Conservation (phyloP, 805 yeast species). For the Wickerhamomyces canadensis region DNA sequence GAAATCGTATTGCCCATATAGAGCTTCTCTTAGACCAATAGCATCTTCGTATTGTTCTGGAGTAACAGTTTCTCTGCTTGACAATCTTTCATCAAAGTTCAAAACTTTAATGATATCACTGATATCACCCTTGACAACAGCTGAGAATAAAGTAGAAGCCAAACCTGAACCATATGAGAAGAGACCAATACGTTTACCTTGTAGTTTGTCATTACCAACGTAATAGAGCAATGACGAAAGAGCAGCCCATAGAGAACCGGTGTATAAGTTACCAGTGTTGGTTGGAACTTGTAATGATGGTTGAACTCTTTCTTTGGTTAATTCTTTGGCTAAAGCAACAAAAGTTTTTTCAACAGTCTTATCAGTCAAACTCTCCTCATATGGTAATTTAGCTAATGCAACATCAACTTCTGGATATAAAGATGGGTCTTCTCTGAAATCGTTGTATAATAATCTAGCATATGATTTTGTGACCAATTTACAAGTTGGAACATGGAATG, state of each 20-base stretch:
- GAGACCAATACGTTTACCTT: conserved; percentile 80
- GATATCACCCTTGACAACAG: conserved; percentile 76
- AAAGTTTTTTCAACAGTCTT: conserved; percentile 81
- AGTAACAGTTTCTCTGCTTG: conserved; percentile 55
- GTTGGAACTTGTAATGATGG: conserved; percentile 88
- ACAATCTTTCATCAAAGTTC: conserved; percentile 63
- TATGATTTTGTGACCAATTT: conserved; percentile 89
- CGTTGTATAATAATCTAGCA: conserved; percentile 88
- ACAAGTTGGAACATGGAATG: conserved; percentile 98
- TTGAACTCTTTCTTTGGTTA: conserved; percentile 59
- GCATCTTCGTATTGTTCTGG: conserved; percentile 83
- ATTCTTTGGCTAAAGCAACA: conserved; percentile 65
- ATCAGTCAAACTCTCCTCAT: conserved; percentile 76
- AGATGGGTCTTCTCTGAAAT: conserved; percentile 67
- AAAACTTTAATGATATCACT: conserved; percentile 57
- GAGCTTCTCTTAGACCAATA: conserved; percentile 79
- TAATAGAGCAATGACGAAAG: conserved; percentile 74
- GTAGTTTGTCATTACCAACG: conserved; percentile 69
- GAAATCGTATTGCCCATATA: conserved; percentile 76
- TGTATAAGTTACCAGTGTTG: conserved; percentile 97
- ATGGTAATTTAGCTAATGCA: conserved; percentile 46
- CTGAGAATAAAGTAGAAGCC: conserved; percentile 84
- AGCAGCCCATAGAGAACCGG: conserved; percentile 88
- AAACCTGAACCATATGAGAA: conserved; percentile 98
- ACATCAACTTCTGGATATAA: conserved; percentile 56